Evolutionary conservation across 305 asterid genomes (phyloP), one percentile per base, ranked within the genome.

Genomic region (Rubia tinctorum): DNA sequence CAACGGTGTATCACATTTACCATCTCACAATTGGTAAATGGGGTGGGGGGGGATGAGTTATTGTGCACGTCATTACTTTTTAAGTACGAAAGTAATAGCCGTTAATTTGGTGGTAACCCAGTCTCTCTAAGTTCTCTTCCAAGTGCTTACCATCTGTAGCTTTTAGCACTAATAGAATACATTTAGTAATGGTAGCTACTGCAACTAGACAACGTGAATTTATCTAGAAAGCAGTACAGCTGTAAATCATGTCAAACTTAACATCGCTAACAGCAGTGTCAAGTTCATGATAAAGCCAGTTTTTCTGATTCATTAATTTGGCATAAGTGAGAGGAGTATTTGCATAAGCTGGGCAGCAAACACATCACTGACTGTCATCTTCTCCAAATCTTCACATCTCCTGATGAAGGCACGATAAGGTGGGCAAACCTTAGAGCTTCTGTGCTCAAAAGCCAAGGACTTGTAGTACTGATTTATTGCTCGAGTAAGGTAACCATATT

Each of bases 331-430:
- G 18, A 69, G 3, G 8, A 75, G 81, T 67, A 94, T 97, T 97
- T 94, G 99, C 99, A 91, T 89, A 62, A 94, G 96, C 86, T 94
- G 99, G 87, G 88, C 75, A 7, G 95, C 96, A 74, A 94, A 94
- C 17, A 92, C 95, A 88, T 94, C 97, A 18, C 95, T 88, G 73
- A 90, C 87, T 6, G 98, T 90, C 91, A 90, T 80, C 81, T 88
- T 92, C 12, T 92, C 99, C 77, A 88, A 80, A 78, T 94, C 99
- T 61, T 88, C 88, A 77, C 98, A 92, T 76, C 82, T 85, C 76
- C 78, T 81, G 81, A 92, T 86, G 79, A 94, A 94, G 75, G 78
- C 87, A 47, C 82, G 84, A 80, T 77, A 94, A 71, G 82, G 80
- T 73, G 88, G 88, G 83, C 96, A 91, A 68, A 82, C 79, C 73